Base-by-base conservation (phyloP, 192 early-diverging fungal genomes). In the Chytriomyces hyalinus region DNA sequence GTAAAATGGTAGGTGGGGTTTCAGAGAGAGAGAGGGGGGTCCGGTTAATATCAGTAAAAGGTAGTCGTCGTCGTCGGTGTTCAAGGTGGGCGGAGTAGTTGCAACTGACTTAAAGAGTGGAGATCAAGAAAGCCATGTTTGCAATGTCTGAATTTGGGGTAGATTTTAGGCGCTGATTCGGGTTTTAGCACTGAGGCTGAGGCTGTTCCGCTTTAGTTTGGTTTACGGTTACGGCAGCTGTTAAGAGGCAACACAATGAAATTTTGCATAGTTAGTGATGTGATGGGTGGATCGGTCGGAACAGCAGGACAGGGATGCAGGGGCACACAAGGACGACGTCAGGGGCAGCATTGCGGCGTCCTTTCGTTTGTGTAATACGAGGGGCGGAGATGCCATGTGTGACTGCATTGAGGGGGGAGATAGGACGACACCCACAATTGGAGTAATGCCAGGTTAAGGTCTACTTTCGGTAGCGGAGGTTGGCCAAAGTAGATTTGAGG, bases 111-210 rank as follows among this genome's bases (percentile, higher is more conserved):
- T 66, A 75, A 22, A 75, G 63, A 66, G 49, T 75, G 61, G 11
- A 75, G 64, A 51, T 75, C 73, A 75, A 15, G 73, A 51, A 75
- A 65, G 63, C 73, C 73, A 75, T 75, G 11, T 26, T 64, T 75
- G 73, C 73, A 62, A 66, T 20, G 22, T 13, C 20, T 13, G 17
- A 48, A 11, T 46, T 9, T 9, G 62, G 24, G 50, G 73, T 43
- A 49, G 73, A 75, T 75, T 75, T 75, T 75, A 49, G 11, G 66
- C 44, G 47, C 22, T 60, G 22, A 22, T 11, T 13, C 13, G 15
- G 53, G 53, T 57, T 57, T 13, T 57, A 57, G 53, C 53, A 20
- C 53, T 57, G 53, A 57, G 53, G 20, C 53, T 57, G 53, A 57
- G 20, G 20, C 15, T 13, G 53, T 57, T 57, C 53, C 53, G 53